A percentile compares a stretch with the other conserved stretches of the same genome.
These are phyloP conservation scores for Xylariaceae sp. DNA, from an alignment of 2,329 filamentous ascomycete genomes.

Conservation along the genomic window DNA sequence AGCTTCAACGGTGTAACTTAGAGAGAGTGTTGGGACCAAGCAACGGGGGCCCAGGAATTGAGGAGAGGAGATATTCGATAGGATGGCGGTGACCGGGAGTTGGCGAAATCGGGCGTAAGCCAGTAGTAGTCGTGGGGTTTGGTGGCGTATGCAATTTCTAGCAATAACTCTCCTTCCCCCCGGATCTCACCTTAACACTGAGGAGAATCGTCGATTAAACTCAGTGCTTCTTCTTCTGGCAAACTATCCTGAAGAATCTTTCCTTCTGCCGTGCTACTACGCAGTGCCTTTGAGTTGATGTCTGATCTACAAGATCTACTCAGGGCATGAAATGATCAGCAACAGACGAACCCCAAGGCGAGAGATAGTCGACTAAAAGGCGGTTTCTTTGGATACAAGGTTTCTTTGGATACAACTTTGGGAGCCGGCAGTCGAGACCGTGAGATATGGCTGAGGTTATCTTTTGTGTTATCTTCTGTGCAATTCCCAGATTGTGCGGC, in stretches of 20 bases:
- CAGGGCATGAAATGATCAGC: too few relatives aligned
- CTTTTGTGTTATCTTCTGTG: too few relatives aligned
- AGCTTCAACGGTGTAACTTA: background rate
- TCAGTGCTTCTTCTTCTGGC: slow-evolving; percentile 9
- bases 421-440: too few relatives aligned
- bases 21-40: background rate
- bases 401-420: too few relatives aligned
- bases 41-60: background rate
- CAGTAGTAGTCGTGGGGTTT: background rate
- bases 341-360: too few relatives aligned
- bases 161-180: slow-evolving; percentile 16
- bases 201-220: slow-evolving; percentile 8
- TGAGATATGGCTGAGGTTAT: too few relatives aligned
- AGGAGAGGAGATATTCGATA: too few relatives aligned
- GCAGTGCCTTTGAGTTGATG: too few relatives aligned
- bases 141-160: background rate
- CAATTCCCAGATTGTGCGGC: too few relatives aligned
- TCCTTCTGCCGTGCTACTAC: background rate
- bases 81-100: slow-evolving; percentile 6
- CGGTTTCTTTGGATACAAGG: too few relatives aligned
- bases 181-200: slow-evolving; percentile 21
- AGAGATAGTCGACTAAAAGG: too few relatives aligned
- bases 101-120: background rate
- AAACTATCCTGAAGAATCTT: slow-evolving; percentile 3
- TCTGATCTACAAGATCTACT: too few relatives aligned